phyloP scores from a whole-genome alignment of 768 basidiomycete genomes.

The Paxillus involutus region DNA sequence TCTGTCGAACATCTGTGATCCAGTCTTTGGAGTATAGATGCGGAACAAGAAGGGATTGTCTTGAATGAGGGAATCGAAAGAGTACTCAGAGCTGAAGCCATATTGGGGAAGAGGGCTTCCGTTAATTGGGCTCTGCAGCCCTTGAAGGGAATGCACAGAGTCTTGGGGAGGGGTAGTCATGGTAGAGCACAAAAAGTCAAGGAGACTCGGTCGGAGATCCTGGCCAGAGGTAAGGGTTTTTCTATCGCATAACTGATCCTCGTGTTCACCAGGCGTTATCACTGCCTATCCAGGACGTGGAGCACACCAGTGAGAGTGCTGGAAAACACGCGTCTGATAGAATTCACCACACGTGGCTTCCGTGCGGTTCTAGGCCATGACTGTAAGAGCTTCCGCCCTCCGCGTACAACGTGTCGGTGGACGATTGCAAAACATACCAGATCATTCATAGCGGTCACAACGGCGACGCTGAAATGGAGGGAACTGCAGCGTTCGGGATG shows the following conservation, averaged over 20 bases:
- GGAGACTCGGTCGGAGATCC: constrained; percentile 6
- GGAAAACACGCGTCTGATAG: constrained; percentile 10
- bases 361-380: constrained; percentile 7
- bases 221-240: constrained; percentile 18
- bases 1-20: constrained; percentile 50
- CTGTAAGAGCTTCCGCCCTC: background rate
- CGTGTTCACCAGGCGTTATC: constrained; percentile 34
- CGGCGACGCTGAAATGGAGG: background rate
- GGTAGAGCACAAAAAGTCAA: constrained; percentile 13
- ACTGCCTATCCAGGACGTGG: constrained; percentile 25
- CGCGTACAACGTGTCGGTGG: background rate
- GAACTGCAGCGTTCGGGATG: no score
- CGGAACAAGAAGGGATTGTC: constrained; percentile 78
- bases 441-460: background rate
- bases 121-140: constrained; percentile 20
- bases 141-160: constrained; percentile 11
- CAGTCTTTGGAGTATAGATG: constrained; percentile 72
- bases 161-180: constrained; percentile 24
- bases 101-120: constrained; percentile 58
- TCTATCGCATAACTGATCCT: constrained; percentile 27
- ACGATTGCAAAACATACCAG: background rate
- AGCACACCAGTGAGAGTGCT: constrained; percentile 2
- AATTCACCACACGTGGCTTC: constrained; percentile 24
- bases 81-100: constrained; percentile 63
- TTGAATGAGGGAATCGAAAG: constrained; percentile 60